These are phyloP conservation scores for Trichophyton schoenleinii DNA, from an alignment of 2,329 filamentous ascomycete genomes.

Conservation along the genomic window DNA sequence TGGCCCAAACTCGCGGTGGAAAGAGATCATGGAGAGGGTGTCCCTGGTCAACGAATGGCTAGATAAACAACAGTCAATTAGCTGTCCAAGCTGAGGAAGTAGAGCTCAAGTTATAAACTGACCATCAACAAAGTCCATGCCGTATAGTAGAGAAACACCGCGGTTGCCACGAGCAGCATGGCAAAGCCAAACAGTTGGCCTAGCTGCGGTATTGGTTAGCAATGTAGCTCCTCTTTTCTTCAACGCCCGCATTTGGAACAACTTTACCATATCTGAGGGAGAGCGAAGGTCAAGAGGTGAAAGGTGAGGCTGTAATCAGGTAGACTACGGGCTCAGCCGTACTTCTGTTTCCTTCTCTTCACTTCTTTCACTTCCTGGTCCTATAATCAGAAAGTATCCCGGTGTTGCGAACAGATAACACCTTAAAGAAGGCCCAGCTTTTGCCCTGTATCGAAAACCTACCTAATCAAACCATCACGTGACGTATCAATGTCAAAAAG, in stretches of 20 bases:
- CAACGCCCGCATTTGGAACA: constrained; percentile 7
- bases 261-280: constrained; percentile 12
- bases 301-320: not conserved
- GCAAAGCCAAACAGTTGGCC: constrained; percentile 71
- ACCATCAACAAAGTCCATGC: constrained; percentile 98
- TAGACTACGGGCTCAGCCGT: not conserved
- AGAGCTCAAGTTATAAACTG: constrained; percentile 20
- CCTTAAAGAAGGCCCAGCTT: not conserved
- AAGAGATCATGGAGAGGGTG: constrained; percentile 92
- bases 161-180: constrained; percentile 62
- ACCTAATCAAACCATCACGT: not conserved
- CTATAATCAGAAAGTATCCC: not conserved
- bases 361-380: not conserved
- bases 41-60: constrained; percentile 95
- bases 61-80: not conserved
- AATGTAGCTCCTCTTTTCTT: not conserved
- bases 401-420: not conserved
- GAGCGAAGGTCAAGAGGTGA: not conserved
- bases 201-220: constrained; percentile 47
- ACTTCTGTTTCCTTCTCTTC: not conserved
- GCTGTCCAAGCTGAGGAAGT: not conserved
- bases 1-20: constrained; percentile 94
- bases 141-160: constrained; percentile 82
- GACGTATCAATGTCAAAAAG: not conserved
- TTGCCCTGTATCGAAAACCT: not conserved